Base-by-base conservation (phyloP, 352 stramenopile genomes). In the Phytophthora palmivora region DNA sequence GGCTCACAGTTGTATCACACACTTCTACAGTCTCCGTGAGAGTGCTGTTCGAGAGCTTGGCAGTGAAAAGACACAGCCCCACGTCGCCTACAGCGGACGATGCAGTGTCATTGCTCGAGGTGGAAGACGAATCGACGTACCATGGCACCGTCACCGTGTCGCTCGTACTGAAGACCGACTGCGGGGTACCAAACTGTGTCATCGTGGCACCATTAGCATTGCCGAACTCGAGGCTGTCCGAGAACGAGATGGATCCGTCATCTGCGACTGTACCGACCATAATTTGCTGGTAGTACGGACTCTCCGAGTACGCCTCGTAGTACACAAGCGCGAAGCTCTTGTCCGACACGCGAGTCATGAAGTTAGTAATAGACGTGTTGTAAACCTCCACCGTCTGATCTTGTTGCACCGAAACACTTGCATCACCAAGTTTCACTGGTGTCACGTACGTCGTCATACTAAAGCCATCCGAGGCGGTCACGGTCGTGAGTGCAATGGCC, bases 281-380 rank as follows among this genome's bases (percentile, higher is more conserved):
- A 24, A 89, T 56, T 24, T 72, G 75, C 67, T 94, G 82, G 65
- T 72, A 89, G 68, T 86, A 92, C 0, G 41, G 47, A 9, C 56
- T 59, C n/a, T 48, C 21, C 26, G 63, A 51, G 70, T 92, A 91
- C 45, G 80, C 79, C 60, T 92, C 82, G 63, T 87, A 94, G 55
- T 83, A 91, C 16, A 78, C 72, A 1, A 87, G 56, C 0, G 79
- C 82, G 58, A 94, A 94, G 45, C 54, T 71, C 52, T 75, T 78
- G 48, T 84, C 80, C 38, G 81, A 91, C 28, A 94, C 50, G 32
- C 78, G 78, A 33, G 77, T 75, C 48, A 94, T 71, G 47, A 89
- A 91, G 64, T 74, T 92, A 49, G 80, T 90, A 38, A 56, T 67
- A 63, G 78, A 88, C 61, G 76, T 81, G 55, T 88, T 89, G 67